Conservation (phyloP, 805 yeast species). For the Myxozyma neotropica region DNA sequence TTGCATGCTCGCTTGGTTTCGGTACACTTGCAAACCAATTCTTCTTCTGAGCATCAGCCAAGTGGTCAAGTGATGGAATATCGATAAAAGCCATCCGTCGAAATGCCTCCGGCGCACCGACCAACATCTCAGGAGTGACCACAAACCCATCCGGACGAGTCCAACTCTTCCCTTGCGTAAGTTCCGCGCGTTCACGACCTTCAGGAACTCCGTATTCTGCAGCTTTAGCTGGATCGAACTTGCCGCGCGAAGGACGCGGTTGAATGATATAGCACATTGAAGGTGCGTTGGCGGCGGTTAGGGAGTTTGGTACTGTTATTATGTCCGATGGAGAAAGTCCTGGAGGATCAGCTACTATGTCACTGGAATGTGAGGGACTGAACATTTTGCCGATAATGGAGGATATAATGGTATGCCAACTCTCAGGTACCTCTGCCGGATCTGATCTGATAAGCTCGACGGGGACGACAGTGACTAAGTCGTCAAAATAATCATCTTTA, state of each 20-base stretch:
- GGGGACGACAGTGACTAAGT: constrained; percentile 35
- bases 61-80: constrained; percentile 59
- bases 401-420: not conserved
- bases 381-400: constrained; percentile 4
- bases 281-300: constrained; percentile 38
- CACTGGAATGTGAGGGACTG: constrained; percentile 1
- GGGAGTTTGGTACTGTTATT: constrained; percentile 13
- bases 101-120: constrained; percentile 62
- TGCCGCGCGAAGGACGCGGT: constrained; percentile 72
- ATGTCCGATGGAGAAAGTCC: not conserved
- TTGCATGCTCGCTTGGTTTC: constrained; percentile 32
- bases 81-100: constrained; percentile 70
- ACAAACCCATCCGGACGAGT: constrained; percentile 59
- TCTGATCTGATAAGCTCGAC: constrained; percentile 9
- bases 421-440: not conserved
- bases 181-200: constrained; percentile 58
- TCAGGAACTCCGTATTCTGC: constrained; percentile 66
- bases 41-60: constrained; percentile 35
- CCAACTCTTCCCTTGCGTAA: constrained; percentile 64
- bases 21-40: constrained; percentile 28
- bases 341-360: constrained; percentile 2
- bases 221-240: constrained; percentile 69
- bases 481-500: constrained; percentile 40
- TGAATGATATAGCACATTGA: constrained; percentile 71
- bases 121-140: constrained; percentile 69